A percentile compares a stretch with the other conserved stretches of the same genome.
phyloP scores from a whole-genome alignment of 129 eudicot genomes.

The Tanacetum coccineum region DNA sequence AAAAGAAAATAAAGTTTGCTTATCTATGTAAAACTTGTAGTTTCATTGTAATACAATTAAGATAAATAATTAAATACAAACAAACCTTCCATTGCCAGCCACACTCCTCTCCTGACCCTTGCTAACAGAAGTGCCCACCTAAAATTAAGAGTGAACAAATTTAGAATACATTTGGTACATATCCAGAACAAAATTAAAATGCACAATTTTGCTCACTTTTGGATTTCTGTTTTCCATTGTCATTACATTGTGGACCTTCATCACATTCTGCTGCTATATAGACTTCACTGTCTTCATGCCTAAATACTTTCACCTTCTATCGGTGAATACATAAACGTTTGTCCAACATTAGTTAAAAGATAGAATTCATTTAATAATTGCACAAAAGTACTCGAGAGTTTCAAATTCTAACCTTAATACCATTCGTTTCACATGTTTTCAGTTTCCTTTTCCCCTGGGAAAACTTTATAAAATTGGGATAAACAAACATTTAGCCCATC shows the following conservation, averaged over 20 bases:
- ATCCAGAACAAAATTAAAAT: not conserved
- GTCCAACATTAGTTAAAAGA: not conserved
- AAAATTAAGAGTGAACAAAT: not conserved
- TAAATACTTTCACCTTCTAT: slow-evolving; percentile 34
- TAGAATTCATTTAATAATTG: not conserved
- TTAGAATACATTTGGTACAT: not conserved
- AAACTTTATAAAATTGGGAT: slow-evolving; percentile 7
- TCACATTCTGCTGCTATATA: slow-evolving; percentile 24
- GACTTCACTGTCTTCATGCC: slow-evolving; percentile 25
- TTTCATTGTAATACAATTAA: not conserved
- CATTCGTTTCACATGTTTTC: slow-evolving; percentile 27
- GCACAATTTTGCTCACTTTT: slow-evolving; percentile 38
- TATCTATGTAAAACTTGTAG: not conserved
- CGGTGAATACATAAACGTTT: not conserved
- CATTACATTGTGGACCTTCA: slow-evolving; percentile 16
- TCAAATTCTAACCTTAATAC: slow-evolving; percentile 33
- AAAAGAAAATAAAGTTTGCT: not conserved
- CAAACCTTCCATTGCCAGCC: slow-evolving; percentile 50
- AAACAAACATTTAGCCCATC: not conserved
- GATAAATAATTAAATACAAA: too few species aligned
- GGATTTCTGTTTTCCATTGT: slow-evolving; percentile 32
- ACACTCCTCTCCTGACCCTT: slow-evolving; percentile 36
- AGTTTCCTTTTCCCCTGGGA: slow-evolving; percentile 45
- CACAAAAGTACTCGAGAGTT: not conserved
- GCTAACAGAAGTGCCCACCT: slow-evolving; percentile 45